Base-by-base conservation (phyloP, 2,329 filamentous ascomycete species). In the Fusarium sp. region DNA sequence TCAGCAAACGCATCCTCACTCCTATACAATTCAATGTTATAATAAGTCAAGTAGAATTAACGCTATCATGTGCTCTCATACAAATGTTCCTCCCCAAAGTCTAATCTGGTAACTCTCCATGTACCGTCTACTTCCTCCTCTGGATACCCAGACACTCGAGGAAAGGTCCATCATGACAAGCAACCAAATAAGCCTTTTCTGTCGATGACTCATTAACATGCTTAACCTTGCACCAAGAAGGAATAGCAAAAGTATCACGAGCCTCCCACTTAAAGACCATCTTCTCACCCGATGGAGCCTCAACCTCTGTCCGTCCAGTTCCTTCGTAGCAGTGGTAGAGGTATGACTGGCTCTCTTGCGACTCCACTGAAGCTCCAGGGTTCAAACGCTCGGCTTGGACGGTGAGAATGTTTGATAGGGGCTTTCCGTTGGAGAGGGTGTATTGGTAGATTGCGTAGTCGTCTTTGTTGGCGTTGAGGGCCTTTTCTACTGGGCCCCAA, bases 291-390 rank as follows among this genome's bases (percentile, higher is more conserved):
- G 69, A 62, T 0, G 81, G 75, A 0, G 79, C 71, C 6, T 82
- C 80, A n/a, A 89, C 80, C 0, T 79, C 78, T 0, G 84, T 85
- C 31, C 79, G 76, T 0, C 88, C 88, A 0, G 76, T 77, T 0
- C 88, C 89, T 16, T 83, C 79, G 37, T 88, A 83, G 58, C 89
- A 85, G 79, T 90, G 88, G 71, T 88, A 89, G 5, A 90, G 83
- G 59, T 83, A 85, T 0, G 87, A 89, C 4, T 83, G 78, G 2
- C 85, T 87, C 66, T 89, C 88, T 18, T 83, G 85, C 1, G 82
- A 79, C 7, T 73, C 57, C 0, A 81, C 71, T 0, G 83, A 83
- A 0, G 74, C 73, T 0, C 83, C 83, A 0, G 82, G 79, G n/a
- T 79, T 73, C 3, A 90, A 69, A 0, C 87, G 81, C 78, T 88